Evolutionary conservation across 352 stramenopile genomes (phyloP).

Genomic region (Phytophthora meadii): DNA sequence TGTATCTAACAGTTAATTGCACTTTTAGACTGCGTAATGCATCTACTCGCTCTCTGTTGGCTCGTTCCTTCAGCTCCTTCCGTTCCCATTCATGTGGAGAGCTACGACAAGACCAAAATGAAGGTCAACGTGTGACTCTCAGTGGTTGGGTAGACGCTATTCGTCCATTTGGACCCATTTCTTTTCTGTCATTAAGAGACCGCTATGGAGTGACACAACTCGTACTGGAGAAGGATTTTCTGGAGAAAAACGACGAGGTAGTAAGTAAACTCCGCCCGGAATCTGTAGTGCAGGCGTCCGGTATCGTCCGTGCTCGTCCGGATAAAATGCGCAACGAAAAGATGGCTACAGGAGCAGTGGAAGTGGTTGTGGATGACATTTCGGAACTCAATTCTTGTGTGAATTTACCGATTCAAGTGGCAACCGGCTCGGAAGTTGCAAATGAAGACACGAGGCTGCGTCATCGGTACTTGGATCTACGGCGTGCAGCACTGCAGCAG

Average conservation of each 20-base stretch:
- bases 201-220: conserved; percentile 83
- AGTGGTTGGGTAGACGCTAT: conserved; percentile 86
- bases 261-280: conserved; percentile 71
- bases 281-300: conserved; percentile 70
- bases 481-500: conserved; percentile 72
- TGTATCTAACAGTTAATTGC: background rate
- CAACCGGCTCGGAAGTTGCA: conserved; percentile 52
- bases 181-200: conserved; percentile 86
- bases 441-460: conserved; percentile 82
- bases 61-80: conserved; percentile 50
- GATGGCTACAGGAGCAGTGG: conserved; percentile 75
- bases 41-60: conserved; percentile 9
- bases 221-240: conserved; percentile 70
- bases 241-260: conserved; percentile 50
- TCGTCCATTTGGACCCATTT: conserved; percentile 77
- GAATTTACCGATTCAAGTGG: conserved; percentile 70
- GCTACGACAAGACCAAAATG: conserved; percentile 60
- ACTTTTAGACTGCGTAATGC: conserved; percentile 30
- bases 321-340: conserved; percentile 74
- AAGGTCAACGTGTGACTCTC: conserved; percentile 65
- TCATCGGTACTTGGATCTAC: conserved; percentile 85
- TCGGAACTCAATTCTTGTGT: conserved; percentile 67
- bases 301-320: conserved; percentile 63
- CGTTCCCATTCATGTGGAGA: conserved; percentile 82
- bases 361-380: conserved; percentile 75